Conservation (phyloP, 306 rosid species). For the Adenanthera pavonina region DNA sequence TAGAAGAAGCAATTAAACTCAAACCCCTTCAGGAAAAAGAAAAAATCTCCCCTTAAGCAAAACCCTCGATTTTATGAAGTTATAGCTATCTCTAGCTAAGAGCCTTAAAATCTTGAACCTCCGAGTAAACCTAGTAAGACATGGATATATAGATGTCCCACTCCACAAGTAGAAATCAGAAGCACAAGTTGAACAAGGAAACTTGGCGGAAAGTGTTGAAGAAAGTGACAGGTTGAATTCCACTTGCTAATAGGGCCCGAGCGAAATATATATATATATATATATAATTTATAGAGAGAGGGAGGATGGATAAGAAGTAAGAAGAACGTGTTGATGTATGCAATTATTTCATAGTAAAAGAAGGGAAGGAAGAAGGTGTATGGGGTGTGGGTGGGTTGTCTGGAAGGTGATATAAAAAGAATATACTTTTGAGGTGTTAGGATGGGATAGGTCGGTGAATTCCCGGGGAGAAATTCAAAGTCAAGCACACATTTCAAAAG, state of each 20-base stretch:
- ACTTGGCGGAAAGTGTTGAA: slow-evolving; percentile 43
- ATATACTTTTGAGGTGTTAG: not conserved
- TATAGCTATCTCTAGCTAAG: not conserved
- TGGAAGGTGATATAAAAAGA: not conserved
- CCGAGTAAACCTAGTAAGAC: not conserved
- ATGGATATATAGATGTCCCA: slow-evolving; percentile 33
- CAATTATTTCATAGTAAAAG: not conserved
- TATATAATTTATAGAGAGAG: not conserved
- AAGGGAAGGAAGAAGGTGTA: not conserved
- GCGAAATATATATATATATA: not conserved
- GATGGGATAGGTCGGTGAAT: slow-evolving; percentile 50
- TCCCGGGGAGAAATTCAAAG: slow-evolving; percentile 47
- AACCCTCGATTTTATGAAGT: not conserved
- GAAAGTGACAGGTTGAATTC: slow-evolving; percentile 8
- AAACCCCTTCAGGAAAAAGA: not conserved
- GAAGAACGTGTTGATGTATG: slow-evolving; percentile 25
- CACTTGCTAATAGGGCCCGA: not conserved
- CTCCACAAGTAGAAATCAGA: not conserved
- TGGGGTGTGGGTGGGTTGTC: not conserved
- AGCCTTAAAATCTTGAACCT: not conserved
- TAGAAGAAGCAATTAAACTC: not conserved
- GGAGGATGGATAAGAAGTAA: slow-evolving; percentile 11
- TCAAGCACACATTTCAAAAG: slow-evolving; percentile 59
- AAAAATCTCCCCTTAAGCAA: not conserved
- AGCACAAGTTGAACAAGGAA: slow-evolving; percentile 43